A percentile compares a stretch with the other conserved stretches of the same genome.
Evolutionary conservation across 2,329 filamentous ascomycete species (phyloP).

Genomic region (Pseudogymnoascus sp.): DNA sequence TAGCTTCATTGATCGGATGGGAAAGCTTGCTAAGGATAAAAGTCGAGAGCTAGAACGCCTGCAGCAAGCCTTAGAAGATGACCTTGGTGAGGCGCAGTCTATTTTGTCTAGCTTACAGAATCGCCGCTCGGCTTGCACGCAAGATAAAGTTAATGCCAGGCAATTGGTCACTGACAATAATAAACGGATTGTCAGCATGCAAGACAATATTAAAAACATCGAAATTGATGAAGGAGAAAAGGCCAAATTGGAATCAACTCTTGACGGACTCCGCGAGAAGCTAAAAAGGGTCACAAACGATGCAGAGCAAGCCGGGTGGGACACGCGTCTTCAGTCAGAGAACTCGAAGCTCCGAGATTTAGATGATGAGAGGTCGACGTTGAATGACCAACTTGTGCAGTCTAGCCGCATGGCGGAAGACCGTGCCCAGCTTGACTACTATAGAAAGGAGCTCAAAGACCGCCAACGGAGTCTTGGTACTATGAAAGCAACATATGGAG

Average conservation of each 20-base stretch:
- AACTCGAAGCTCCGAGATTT: constrained; percentile 57
- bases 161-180: constrained; percentile 68
- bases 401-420: constrained; percentile 74
- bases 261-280: constrained; percentile 57
- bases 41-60: constrained; percentile 67
- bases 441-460: constrained; percentile 71
- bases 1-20: constrained; percentile 69
- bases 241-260: constrained; percentile 64
- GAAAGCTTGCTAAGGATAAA: constrained; percentile 68
- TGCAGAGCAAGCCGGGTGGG: constrained; percentile 56
- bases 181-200: constrained; percentile 55
- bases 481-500: constrained; percentile 63
- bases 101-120: constrained; percentile 66
- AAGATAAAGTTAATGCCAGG: constrained; percentile 65
- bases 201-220: constrained; percentile 62
- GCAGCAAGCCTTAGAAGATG: constrained; percentile 63
- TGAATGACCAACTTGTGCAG: constrained; percentile 74
- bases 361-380: constrained; percentile 61
- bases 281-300: constrained; percentile 55
- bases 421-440: constrained; percentile 71
- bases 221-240: constrained; percentile 78
- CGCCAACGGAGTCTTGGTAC: constrained; percentile 68
- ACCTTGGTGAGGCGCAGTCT: constrained; percentile 63
- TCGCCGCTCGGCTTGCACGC: constrained; percentile 60
- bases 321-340: constrained; percentile 58